Evolutionary conservation across 2,329 filamentous ascomycete genomes (phyloP).

Genomic region (Aspergillus glaucus): DNA sequence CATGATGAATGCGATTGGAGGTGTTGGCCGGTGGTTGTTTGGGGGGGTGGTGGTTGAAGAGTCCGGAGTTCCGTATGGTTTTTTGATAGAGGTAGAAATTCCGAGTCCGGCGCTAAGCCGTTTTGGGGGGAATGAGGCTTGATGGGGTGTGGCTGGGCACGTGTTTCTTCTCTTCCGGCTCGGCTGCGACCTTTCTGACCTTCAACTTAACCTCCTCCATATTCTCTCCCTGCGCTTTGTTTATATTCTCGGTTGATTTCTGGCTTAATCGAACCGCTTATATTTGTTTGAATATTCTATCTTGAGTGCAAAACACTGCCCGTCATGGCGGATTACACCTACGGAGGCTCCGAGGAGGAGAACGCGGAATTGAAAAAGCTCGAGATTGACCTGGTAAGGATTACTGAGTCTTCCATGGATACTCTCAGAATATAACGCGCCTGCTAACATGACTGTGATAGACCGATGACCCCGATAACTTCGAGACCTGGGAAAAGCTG

Average conservation of each 20-base stretch:
- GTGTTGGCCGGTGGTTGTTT: background rate
- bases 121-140: slow-evolving; percentile 7
- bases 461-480: slow-evolving; percentile 74
- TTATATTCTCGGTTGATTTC: background rate
- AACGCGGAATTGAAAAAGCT: slow-evolving; percentile 75
- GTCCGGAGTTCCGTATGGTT: background rate
- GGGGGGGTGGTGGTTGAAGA: background rate
- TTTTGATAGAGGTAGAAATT: slow-evolving; percentile 10
- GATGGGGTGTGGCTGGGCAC: slow-evolving; percentile 7
- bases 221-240: slow-evolving; percentile 2
- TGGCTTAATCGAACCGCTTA: no score
- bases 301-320: background rate
- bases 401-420: no score
- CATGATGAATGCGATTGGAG: slow-evolving; percentile 7
- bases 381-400: slow-evolving; percentile 66
- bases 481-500: slow-evolving; percentile 91
- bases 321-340: slow-evolving; percentile 66
- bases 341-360: slow-evolving; percentile 71
- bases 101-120: slow-evolving; percentile 15
- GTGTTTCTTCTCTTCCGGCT: slow-evolving; percentile 3
- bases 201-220: background rate
- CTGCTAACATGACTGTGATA: slow-evolving; percentile 24
- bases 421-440: background rate
- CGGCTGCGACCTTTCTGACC: slow-evolving; percentile 1
- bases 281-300: slow-evolving; percentile 1